Evolutionary conservation across 2,329 filamentous ascomycete species (phyloP).

Genomic region (Trichoderma semiorbis): DNA sequence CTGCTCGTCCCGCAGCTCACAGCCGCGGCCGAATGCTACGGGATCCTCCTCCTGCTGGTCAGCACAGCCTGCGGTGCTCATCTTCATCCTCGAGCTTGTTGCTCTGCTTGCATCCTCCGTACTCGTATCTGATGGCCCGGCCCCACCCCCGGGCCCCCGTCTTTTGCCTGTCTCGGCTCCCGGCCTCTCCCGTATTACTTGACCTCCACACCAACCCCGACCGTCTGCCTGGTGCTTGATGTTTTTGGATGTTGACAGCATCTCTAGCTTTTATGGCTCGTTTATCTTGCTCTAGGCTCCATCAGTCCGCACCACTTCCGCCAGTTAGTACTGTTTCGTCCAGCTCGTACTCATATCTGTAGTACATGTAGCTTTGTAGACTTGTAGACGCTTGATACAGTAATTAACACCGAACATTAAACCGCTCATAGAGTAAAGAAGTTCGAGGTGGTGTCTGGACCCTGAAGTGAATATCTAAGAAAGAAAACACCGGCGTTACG

Average conservation of each 20-base stretch:
- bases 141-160: slow-evolving; percentile 12
- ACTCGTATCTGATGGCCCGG: neutral
- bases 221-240: neutral
- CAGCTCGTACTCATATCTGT: neutral
- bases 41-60: neutral
- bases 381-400: no score
- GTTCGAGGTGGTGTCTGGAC: no score
- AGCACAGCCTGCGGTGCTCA: neutral
- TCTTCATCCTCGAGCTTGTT: neutral
- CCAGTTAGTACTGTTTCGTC: neutral
- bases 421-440: neutral
- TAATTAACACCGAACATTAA: neutral
- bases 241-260: neutral
- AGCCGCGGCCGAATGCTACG: slow-evolving; percentile 3
- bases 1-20: neutral
- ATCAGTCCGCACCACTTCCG: no score
- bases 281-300: neutral
- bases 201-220: neutral
- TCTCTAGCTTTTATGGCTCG: neutral
- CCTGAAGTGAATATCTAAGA: neutral
- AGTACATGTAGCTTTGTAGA: no score
- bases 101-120: neutral
- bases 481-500: neutral
- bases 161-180: slow-evolving; percentile 14
- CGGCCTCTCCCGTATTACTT: slow-evolving; percentile 4